Evolutionary conservation across 2,329 filamentous ascomycete species (phyloP).

Genomic region (Metarhizium robertsii): DNA sequence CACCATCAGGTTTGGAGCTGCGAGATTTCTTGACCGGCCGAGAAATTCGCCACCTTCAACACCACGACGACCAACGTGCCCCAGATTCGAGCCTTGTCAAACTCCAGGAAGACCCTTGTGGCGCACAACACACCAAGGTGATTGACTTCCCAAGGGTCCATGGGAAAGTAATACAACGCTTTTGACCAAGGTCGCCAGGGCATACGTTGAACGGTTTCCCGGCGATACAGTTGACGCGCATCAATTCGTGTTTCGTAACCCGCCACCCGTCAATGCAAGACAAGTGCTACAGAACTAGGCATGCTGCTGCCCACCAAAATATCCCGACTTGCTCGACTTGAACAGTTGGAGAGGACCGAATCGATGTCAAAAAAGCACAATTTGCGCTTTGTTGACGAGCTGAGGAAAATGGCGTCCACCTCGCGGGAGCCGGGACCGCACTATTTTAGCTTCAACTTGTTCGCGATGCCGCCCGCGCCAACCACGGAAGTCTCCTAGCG

Average conservation of each 20-base stretch:
- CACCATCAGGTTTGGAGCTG: background rate
- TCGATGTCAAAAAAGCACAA: too few species aligned
- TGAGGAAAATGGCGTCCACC: too few species aligned
- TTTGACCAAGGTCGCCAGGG: too few species aligned
- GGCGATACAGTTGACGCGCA: too few species aligned
- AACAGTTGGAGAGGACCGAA: too few species aligned
- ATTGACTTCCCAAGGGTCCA: background rate
- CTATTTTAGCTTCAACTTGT: background rate
- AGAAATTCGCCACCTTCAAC: background rate
- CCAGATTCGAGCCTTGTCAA: background rate
- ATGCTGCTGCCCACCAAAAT: too few species aligned
- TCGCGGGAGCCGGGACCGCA: background rate
- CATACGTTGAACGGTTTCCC: too few species aligned
- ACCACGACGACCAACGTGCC: background rate
- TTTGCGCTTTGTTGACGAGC: too few species aligned
- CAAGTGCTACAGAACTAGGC: background rate
- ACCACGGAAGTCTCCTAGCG: background rate
- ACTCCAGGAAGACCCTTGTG: background rate
- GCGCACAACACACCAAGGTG: background rate
- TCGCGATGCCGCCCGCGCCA: conserved; percentile 1
- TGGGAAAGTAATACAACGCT: background rate
- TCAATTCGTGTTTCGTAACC: too few species aligned
- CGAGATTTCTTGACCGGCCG: background rate
- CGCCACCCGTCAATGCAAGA: too few species aligned
- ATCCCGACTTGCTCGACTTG: too few species aligned